phyloP scores from a whole-genome alignment of 2,329 filamentous ascomycete species.

The Fusarium torulosum region DNA sequence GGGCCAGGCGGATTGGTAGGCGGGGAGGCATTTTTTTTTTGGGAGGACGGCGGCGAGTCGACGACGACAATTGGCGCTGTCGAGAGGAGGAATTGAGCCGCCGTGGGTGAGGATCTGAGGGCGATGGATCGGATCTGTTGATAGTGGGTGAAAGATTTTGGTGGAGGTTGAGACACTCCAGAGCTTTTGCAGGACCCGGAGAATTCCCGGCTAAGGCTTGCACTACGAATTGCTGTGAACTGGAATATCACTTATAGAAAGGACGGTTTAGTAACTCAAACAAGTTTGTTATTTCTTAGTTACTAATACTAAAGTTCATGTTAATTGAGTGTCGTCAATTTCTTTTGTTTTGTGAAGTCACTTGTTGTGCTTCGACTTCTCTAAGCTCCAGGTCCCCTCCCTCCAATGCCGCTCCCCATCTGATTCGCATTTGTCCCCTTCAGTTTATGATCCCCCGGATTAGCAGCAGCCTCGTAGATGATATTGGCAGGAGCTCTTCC shows the following conservation, averaged over 20 bases:
- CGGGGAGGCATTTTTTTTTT: constrained; percentile 60
- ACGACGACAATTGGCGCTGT: constrained; percentile 14
- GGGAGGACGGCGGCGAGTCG: constrained; percentile 25
- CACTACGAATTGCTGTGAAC: constrained; percentile 6
- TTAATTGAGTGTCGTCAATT: not conserved
- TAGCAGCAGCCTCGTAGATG: constrained; percentile 92
- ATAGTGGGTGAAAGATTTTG: constrained; percentile 45
- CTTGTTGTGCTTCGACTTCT: not conserved
- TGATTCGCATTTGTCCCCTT: constrained; percentile 68
- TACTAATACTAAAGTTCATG: not conserved
- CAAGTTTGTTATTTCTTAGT: not conserved
- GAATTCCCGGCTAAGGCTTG: constrained; percentile 39
- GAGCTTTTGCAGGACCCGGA: constrained; percentile 40
- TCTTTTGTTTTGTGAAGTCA: not conserved
- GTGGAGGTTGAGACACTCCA: constrained; percentile 31
- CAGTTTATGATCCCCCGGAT: constrained; percentile 85
- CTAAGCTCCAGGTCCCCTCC: constrained; percentile 53
- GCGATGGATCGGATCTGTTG: constrained; percentile 24
- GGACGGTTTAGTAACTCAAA: not conserved
- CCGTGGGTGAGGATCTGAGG: constrained; percentile 23
- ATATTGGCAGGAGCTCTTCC: constrained; percentile 80
- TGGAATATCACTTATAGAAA: not conserved
- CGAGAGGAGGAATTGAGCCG: constrained; percentile 34
- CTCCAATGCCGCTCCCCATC: constrained; percentile 68
- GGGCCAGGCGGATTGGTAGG: constrained; percentile 59